Base-by-base conservation (phyloP, 1,284 basidiomycete genomes). In the Naganishia liquefaciens region DNA sequence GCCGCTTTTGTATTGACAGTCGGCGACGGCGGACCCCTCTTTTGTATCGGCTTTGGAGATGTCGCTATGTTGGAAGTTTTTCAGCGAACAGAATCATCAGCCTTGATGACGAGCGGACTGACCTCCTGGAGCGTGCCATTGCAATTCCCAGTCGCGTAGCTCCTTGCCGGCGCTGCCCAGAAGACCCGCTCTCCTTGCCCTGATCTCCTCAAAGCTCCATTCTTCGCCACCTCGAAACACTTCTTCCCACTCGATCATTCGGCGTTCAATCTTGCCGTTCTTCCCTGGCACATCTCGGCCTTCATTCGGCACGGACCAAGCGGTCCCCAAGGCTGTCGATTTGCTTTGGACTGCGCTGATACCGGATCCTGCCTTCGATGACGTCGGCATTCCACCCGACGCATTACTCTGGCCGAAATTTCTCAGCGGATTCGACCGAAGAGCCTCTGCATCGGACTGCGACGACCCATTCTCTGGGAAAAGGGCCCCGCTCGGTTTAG, bases 1-100 rank as follows among this genome's bases (percentile, higher is more conserved):
- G 93, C 93, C 68, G 91, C 90, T 76, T 92, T 93, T 50, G 90
- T 92, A 74, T 90, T 90, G 68, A 91, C 86, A 0, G 90, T 92
- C 5, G 89, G 87, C 0, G 88, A 87, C 9, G 87, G 84, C 70
- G 86, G 64, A 23, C 63, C 58, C 17, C 66, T 68, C 23, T 27
- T 49, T 42, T 67, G 60, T 23, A 62, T n/a, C 25, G 60, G 64
- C 64, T 49, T 62, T 30, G 15, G 66, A 23, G 43, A 46, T 15
- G 44, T 46, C 19, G 57, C 53, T 47, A 30, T 17, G 39, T 25
- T 50, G 37, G 21, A 25, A 21, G 28, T 3, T 6, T 4, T 23
- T 47, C 17, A 58, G 28, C n/a, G 19, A 46, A 5, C 10, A 49
- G 39, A 2, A 40, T 28, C 44, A 51, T 9, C 25, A 40, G 37